A percentile compares a stretch with the other conserved stretches of the same genome.
These are phyloP conservation scores for Gastrolobium villosum DNA, from an alignment of 306 rosid genomes.

Conservation along the genomic window DNA sequence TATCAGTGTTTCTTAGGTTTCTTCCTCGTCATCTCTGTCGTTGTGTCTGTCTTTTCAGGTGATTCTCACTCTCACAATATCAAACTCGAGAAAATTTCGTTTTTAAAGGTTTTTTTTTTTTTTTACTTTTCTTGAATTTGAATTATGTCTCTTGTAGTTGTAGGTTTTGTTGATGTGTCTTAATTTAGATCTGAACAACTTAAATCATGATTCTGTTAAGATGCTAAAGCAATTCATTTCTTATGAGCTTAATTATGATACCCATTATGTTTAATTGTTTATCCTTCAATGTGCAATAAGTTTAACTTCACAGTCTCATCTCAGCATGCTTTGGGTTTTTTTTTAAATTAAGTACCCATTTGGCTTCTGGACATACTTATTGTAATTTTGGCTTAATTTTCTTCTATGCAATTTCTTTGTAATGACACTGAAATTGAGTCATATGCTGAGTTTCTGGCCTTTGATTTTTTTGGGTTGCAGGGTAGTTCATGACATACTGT, in stretches of 20 bases:
- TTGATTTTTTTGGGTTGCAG: conserved; percentile 51
- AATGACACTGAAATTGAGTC: conserved; percentile 31
- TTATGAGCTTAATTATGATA: conserved; percentile 43
- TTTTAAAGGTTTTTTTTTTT: not conserved
- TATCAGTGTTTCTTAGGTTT: conserved; percentile 46
- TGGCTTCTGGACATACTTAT: conserved; percentile 21
- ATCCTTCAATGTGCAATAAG: conserved; percentile 37
- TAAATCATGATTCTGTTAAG: conserved; percentile 39
- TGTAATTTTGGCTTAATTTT: conserved; percentile 34
- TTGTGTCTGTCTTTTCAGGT: conserved; percentile 50
- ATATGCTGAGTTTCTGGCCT: conserved; percentile 42
- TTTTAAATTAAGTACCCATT: not conserved
- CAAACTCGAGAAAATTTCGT: conserved; percentile 24
- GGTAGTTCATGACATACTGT: conserved; percentile 46
- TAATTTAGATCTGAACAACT: conserved; percentile 50
- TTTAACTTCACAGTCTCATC: conserved; percentile 29
- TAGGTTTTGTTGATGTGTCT: conserved; percentile 41
- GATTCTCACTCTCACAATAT: conserved; percentile 26
- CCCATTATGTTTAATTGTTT: conserved; percentile 14
- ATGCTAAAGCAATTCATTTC: conserved; percentile 1
- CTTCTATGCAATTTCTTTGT: conserved; percentile 27
- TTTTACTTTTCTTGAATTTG: conserved; percentile 8
- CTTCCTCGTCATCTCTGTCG: conserved; percentile 43
- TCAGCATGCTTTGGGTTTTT: not conserved
- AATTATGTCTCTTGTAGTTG: conserved; percentile 14